A percentile compares a stretch with the other conserved stretches of the same genome.
phyloP scores from a whole-genome alignment of 1,284 basidiomycete genomes.

The Leccinum angustisporum region DNA sequence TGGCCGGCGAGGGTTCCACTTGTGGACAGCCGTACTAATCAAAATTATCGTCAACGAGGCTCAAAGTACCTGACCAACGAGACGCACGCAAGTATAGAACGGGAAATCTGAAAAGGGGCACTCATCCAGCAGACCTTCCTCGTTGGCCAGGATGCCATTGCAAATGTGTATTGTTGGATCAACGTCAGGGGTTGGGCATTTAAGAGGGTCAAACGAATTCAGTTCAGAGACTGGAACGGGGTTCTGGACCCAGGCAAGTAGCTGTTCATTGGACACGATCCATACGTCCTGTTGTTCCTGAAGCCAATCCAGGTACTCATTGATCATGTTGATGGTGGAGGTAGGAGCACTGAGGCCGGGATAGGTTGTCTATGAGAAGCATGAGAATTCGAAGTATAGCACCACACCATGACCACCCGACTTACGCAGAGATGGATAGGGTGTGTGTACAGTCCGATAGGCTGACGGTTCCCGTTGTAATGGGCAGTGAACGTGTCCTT shows the following conservation, averaged over 20 bases:
- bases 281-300: slow-evolving; percentile 1
- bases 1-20: slow-evolving; percentile 49
- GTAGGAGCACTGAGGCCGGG: background rate
- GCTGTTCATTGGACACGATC: background rate
- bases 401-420: background rate
- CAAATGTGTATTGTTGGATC: slow-evolving; percentile 1
- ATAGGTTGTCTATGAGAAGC: background rate
- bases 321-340: slow-evolving; percentile 1
- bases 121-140: background rate
- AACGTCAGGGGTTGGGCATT: background rate
- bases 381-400: background rate
- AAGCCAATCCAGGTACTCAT: slow-evolving; percentile 4
- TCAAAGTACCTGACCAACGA: background rate
- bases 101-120: slow-evolving; percentile 1
- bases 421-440: slow-evolving; percentile 2
- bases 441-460: slow-evolving; percentile 1
- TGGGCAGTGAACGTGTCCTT: background rate
- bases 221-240: background rate
- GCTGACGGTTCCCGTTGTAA: slow-evolving; percentile 5
- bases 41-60: background rate
- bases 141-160: background rate
- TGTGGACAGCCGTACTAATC: slow-evolving; percentile 45
- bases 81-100: slow-evolving; percentile 1
- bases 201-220: background rate
- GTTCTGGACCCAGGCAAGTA: background rate